Base-by-base conservation (phyloP, 805 yeast species). In the Candida khao-thaluensis region DNA sequence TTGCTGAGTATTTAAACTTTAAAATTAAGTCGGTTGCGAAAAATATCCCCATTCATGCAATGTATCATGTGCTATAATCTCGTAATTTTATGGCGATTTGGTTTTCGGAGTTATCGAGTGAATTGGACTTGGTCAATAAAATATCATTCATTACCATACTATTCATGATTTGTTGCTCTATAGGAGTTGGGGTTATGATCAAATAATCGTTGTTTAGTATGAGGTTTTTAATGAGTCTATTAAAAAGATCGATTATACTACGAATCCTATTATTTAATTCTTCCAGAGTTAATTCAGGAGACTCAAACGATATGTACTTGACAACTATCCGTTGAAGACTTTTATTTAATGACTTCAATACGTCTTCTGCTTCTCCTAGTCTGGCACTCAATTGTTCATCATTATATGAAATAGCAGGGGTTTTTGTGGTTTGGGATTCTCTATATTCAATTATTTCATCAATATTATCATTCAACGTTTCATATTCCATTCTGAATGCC, bases 291-390 rank as follows among this genome's bases (percentile, higher is more conserved):
- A 38, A 18, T 14, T 16, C 17, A 11, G 38, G 35, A 14, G 22
- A 34, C 2, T 39, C 42, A 35, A 28, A 39, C 17, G 42, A 34
- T 18, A 39, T 21, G 22, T 39, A 39, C 22, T 39, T 39, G 20
- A 35, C 20, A 6, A 39, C 30, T 2, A 39, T 15, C 12, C 38
- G 30, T 25, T 34, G 22, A 4, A 39, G 23, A 10, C 21, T 12
- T 14, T 39, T 39, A 16, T 39, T 29, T 9, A 39, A 24, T n/a
- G 12, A 17, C 20, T 30, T 28, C 3, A 39, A 14, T 5, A 10
- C 27, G 3, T 8, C 14, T 7, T 35, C 35, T 4, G 27, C 8
- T 18, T 28, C 38, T 12, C 17, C 12, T 5, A 17, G 15, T 16
- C 16, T 34, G 18, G 5, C 11, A 14, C 5, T 20, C 17, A 37